These are phyloP conservation scores for Drechmeria coniospora DNA, from an alignment of 2,329 filamentous ascomycete genomes.

Conservation along the genomic window DNA sequence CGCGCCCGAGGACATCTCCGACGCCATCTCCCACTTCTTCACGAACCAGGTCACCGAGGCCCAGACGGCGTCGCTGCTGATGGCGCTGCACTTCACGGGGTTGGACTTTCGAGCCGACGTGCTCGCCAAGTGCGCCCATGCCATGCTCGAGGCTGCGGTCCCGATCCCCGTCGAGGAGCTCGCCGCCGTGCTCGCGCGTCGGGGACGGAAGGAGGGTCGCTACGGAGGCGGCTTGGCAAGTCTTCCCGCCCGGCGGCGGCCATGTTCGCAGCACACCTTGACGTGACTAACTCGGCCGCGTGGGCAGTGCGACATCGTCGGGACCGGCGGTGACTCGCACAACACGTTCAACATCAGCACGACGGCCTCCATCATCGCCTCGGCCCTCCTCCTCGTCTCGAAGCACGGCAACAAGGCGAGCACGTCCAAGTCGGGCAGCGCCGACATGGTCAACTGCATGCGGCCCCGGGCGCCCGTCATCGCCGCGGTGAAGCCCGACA, in stretches of 20 bases:
- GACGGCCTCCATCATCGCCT: conserved; percentile 82
- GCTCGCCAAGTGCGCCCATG: conserved; percentile 66
- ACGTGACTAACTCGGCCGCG: not conserved
- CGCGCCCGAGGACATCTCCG: conserved; percentile 67
- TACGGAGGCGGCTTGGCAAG: conserved; percentile 76
- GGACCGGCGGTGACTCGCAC: conserved; percentile 89
- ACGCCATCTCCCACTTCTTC: conserved; percentile 84
- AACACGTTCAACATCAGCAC: conserved; percentile 98
- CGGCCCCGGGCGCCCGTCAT: conserved; percentile 59
- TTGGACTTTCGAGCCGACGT: conserved; percentile 75
- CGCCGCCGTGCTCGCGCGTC: conserved; percentile 40
- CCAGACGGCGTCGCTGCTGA: conserved; percentile 75
- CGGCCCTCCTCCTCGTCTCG: conserved; percentile 67
- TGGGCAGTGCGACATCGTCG: conserved; percentile 71
- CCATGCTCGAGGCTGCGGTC: conserved; percentile 70
- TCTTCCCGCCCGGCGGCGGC: conserved; percentile 5
- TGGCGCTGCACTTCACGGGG: conserved; percentile 80
- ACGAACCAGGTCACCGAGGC: conserved; percentile 78
- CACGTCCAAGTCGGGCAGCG: conserved; percentile 89
- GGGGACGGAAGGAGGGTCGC: conserved; percentile 49
- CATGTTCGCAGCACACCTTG: not conserved
- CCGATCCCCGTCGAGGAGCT: conserved; percentile 52
- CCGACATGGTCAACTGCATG: conserved; percentile 73
- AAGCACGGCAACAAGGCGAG: conserved; percentile 96
- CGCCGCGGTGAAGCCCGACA: conserved; percentile 54